Evolutionary conservation across 257 asterid species (phyloP), one percentile per base, ranked within the genome.

Genomic region (Solanum chiquidenum): DNA sequence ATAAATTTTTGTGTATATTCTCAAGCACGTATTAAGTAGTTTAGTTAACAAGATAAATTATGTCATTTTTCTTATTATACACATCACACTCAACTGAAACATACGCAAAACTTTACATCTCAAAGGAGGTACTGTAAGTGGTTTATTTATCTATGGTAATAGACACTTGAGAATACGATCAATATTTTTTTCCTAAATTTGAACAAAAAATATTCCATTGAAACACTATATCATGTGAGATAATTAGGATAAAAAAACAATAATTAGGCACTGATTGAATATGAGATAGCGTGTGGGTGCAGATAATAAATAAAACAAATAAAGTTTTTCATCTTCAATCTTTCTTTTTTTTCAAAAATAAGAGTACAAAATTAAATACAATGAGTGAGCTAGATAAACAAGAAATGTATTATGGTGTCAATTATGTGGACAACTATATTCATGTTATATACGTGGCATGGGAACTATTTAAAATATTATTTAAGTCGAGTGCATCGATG

Each of bases 1-100:
- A n/a, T 2, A 27, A 25, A 5, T 1, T 0, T 25, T 12, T 66
- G 1, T 0, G 0, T 13, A 18, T 31, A 29, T 69, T 69, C 23
- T 31, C 1, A 69, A 31, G 6, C 11, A 1, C 0, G 2, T 31
- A 33, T 7, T 33, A 7, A 14, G 3, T 71, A 33, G 25, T 71
- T 16, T 31, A 0, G 7, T 16, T 16, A 33, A 71, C 21, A 3
- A 69, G 2, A 69, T 3, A 69, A 14, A 1, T 16, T 14, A 31
- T 5, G 62, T 14, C 3, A 69, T 31, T 9, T 29, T 0, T 12
- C 8, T 29, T 31, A 0, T 14, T 31, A 31, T 68, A 33, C 3
- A 31, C 12, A 8, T 71, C 3, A 71, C 21, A 10, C 25, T 16
- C n/a, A 69, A 69, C 9, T 3, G 6, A 69, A 29, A 31, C 12